Evolutionary conservation across 73 alveolate species (phyloP), one percentile per base, ranked within the genome.

Genomic region (Uronychia setigera): DNA sequence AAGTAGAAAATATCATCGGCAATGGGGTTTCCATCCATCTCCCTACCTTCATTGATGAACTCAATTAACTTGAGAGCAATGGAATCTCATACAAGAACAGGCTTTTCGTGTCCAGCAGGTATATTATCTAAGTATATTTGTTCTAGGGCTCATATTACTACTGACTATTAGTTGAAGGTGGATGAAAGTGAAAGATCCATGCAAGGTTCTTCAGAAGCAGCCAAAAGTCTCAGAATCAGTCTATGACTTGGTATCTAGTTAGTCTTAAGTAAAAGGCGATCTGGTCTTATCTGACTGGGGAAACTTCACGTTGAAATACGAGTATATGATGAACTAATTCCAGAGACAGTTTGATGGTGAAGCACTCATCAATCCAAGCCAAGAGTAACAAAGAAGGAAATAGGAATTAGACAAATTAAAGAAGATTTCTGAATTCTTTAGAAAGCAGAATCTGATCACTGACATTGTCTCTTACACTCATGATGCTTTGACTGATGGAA

Each of bases 131-230:
- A 92, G 58, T 95, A 83, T 1, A 83, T 92, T n/a, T n/a, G n/a
- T n/a, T n/a, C n/a, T 83, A 84, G 86, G n/a, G 31, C 79, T 9
- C 87, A 74, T 13, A 85, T 78, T 13, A 85, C 74, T 27, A 92
- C 94, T 28, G 98, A 93, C 74, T 89, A 86, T 32, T 77, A 59
- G 0, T 59, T 87, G 29, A 96, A 93, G 76, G 59, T 82, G 13
- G 58, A 59, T 58, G 59, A 82, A 34, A 94, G 93, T 29, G 35
- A 74, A 33, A 81, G 77, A 29, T 85, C 85, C 27, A 85, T 93
- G 14, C 98, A 99, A 58, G 99, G 99, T 32, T 99, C 99, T 0
- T 86, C 98, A 34, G 97, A 97, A 78, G 94, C 99, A 0, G 83
- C 98, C 82, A 97, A 94, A 80, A 95, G 96, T 32, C 89, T 89